Evolutionary conservation across 306 rosid genomes (phyloP).

Genomic region (Casuarina cunninghamiana): DNA sequence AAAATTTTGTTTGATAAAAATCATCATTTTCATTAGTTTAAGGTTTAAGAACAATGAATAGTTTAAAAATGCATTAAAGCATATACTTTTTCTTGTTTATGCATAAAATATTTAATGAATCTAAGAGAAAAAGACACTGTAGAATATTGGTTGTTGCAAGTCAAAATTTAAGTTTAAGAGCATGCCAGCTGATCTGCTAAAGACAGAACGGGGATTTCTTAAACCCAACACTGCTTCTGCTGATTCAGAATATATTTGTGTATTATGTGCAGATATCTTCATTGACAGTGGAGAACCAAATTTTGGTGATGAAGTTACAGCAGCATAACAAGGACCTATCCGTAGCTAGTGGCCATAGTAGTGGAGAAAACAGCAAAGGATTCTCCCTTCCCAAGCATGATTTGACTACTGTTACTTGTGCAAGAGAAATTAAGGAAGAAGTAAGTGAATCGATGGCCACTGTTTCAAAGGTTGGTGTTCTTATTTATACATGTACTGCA

Average conservation of each 20-base stretch:
- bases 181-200: neutral
- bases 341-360: constrained; percentile 21
- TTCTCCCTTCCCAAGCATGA: constrained; percentile 28
- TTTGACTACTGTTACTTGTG: constrained; percentile 22
- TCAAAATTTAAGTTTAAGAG: neutral
- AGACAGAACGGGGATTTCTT: neutral
- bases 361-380: constrained; percentile 29
- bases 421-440: constrained; percentile 44
- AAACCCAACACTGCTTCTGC: neutral
- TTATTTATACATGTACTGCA: neutral
- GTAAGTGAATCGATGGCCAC: constrained; percentile 33
- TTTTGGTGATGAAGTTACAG: constrained; percentile 62
- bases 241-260: constrained; percentile 31
- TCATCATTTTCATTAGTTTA: no score
- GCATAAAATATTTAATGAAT: neutral
- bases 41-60: no score
- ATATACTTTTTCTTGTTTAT: neutral
- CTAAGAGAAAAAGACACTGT: neutral
- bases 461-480: constrained; percentile 52
- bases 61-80: neutral
- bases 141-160: constrained; percentile 9
- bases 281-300: constrained; percentile 67
- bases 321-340: constrained; percentile 40
- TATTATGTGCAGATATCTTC: constrained; percentile 63
- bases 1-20: no score